A percentile compares a stretch with the other conserved stretches of the same genome.
phyloP scores from a whole-genome alignment of 2,329 filamentous ascomycete species.

The Hypomyces perniciosus region DNA sequence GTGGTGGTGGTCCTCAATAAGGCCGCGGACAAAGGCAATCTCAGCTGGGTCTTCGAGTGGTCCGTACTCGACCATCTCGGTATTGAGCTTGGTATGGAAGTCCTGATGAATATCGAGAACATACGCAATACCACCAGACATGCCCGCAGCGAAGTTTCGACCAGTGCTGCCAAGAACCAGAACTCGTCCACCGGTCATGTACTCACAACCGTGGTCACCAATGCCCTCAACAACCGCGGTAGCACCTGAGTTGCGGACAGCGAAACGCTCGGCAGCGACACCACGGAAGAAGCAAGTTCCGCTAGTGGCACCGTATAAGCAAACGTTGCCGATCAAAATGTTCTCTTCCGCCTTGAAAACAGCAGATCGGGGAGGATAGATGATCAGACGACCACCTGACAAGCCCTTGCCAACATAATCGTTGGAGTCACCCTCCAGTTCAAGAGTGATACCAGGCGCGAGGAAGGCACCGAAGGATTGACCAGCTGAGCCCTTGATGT shows the following conservation, averaged over 20 bases:
- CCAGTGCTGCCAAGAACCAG: slow-evolving; percentile 83
- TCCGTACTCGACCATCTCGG: slow-evolving; percentile 92
- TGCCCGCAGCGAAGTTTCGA: slow-evolving; percentile 95
- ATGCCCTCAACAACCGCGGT: slow-evolving; percentile 95
- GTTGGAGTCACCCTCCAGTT: slow-evolving; percentile 92
- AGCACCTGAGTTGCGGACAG: slow-evolving; percentile 91
- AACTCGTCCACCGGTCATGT: slow-evolving; percentile 95
- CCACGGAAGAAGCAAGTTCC: slow-evolving; percentile 96
- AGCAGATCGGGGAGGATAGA: slow-evolving; percentile 85
- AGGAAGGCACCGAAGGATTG: slow-evolving; percentile 96
- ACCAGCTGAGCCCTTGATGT: slow-evolving; percentile 92
- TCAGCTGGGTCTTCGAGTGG: slow-evolving; percentile 78
- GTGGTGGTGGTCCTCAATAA: slow-evolving; percentile 96
- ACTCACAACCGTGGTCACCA: slow-evolving; percentile 95
- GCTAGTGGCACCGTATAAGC: slow-evolving; percentile 86
- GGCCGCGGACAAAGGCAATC: slow-evolving; percentile 81
- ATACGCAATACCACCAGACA: slow-evolving; percentile 97
- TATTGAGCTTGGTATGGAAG: slow-evolving; percentile 90
- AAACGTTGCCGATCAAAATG: slow-evolving; percentile 87
- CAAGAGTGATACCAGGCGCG: slow-evolving; percentile 86
- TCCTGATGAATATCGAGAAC: slow-evolving; percentile 85
- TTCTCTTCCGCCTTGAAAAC: slow-evolving; percentile 97
- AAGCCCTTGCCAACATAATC: slow-evolving; percentile 96
- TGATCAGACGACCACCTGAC: slow-evolving; percentile 84
- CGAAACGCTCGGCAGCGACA: slow-evolving; percentile 92